A percentile compares a stretch with the other conserved stretches of the same genome.
These are phyloP conservation scores for Microstegium vimineum DNA, from an alignment of 176 grass and related monocot species.

Conservation along the genomic window DNA sequence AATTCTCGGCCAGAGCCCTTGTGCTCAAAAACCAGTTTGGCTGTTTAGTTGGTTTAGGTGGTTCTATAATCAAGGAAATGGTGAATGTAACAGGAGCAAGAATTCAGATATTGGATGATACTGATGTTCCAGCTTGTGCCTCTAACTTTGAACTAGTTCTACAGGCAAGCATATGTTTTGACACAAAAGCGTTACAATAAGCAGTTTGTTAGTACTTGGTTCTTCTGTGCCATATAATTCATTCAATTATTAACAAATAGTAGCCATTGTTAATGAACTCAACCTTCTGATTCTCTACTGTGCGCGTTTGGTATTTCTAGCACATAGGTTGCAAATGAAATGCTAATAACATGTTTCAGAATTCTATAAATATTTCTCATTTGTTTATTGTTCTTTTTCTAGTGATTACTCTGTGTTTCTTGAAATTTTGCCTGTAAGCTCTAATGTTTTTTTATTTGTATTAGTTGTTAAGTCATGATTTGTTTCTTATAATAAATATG, in stretches of 20 bases:
- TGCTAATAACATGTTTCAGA: not conserved
- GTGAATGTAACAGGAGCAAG: conserved; percentile 16
- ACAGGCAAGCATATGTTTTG: conserved; percentile 39
- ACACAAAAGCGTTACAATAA: not conserved
- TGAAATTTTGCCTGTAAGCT: not conserved
- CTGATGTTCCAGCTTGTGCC: conserved; percentile 38
- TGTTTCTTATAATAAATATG: not conserved
- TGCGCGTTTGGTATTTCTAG: not conserved
- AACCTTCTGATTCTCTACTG: not conserved
- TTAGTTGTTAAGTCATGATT: not conserved
- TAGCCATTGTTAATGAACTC: not conserved
- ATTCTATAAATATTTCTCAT: conserved; percentile 1
- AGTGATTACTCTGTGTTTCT: not conserved
- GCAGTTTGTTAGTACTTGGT: not conserved
- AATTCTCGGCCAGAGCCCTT: conserved; percentile 23
- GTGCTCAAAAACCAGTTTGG: conserved; percentile 13
- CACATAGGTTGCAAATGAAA: not conserved
- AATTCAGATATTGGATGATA: conserved; percentile 38
- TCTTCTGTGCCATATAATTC: not conserved
- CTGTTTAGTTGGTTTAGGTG: conserved; percentile 29
- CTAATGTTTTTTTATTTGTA: not conserved
- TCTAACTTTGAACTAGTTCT: conserved; percentile 37
- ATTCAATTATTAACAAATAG: not conserved
- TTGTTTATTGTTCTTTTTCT: not conserved
- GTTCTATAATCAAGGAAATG: conserved; percentile 37